Base-by-base conservation (phyloP, 148 eudicot genomes). In the Amaranthus hypochondriacus region DNA sequence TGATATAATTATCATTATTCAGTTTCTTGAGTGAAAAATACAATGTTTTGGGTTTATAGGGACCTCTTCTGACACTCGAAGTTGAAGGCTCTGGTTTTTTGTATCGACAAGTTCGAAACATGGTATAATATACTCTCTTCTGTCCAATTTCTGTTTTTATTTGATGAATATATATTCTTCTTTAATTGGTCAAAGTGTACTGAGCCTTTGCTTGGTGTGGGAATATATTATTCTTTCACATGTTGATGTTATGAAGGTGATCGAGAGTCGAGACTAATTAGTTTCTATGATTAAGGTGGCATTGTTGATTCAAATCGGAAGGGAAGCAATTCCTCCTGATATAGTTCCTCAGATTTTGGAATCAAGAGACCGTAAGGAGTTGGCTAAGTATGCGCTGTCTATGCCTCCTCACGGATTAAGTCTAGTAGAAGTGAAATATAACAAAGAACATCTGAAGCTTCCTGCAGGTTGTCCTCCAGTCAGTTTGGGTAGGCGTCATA, bases 1-100 rank as follows among this genome's bases (percentile, higher is more conserved):
- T 15, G 28, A 59, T 59, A 7, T 64, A 42, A 42, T 46, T 64
- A 62, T 43, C 48, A 44, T 54, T 42, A 14, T 28, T 28, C 39
- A 11, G 15, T 56, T 59, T n/a, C 53, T 62, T 50, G 69, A 50
- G 39, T 39, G 11, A 21, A 69, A n/a, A 68, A 9, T 62, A 58
- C 48, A 46, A 63, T 74, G 51, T 77, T 55, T 60, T 57, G 63
- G 74, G 21, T 79, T 73, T 81, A 6, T 69, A 93, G 98, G 98
- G 98, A 64, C 86, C 92, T 80, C 78, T 87, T 62, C 48, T 91
- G 85, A 93, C 91, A 87, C 88, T 91, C 68, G 98, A 94, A 82
- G 93, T 91, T 79, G 97, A 94, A 86, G 98, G 98, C 67, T 88
- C 97, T n/a, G 97, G 98, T 39, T 94, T 94, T 79, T 66, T 94